Conservation (phyloP, 169 alveolate species). For the Toxoplasma gondii region DNA sequence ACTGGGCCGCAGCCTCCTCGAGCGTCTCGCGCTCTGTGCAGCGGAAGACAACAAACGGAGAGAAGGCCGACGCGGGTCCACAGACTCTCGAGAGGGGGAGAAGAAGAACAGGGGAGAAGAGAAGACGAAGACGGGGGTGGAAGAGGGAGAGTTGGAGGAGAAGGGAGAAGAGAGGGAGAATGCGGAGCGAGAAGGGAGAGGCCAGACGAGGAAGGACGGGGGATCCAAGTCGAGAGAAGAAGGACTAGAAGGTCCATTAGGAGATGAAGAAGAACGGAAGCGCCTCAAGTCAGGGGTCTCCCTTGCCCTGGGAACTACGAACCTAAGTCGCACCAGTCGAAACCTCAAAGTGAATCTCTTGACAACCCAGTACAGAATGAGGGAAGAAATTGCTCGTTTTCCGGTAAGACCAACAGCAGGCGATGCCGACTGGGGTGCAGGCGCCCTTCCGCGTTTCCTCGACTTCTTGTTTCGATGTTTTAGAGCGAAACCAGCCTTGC, state of each 20-base stretch:
- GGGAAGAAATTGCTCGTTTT: slow-evolving; percentile 91
- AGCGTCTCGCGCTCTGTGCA: slow-evolving; percentile 80
- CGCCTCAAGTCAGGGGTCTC: background rate
- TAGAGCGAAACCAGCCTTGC: background rate
- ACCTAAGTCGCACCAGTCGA: background rate
- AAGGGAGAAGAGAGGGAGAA: background rate
- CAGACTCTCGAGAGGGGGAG: background rate
- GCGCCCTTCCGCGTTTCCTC: background rate
- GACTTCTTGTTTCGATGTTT: background rate
- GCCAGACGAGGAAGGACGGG: background rate
- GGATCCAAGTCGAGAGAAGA: background rate
- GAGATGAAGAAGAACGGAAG: background rate
- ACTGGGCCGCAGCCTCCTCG: slow-evolving; percentile 86
- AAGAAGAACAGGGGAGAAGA: background rate
- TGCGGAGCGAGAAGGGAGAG: background rate
- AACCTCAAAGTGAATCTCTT: slow-evolving; percentile 81
- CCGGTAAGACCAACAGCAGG: slow-evolving; percentile 78
- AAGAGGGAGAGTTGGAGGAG: background rate
- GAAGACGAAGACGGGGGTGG: background rate
- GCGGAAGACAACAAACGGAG: background rate
- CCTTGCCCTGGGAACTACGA: background rate
- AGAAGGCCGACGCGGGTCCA: background rate
- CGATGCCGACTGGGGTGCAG: no score
- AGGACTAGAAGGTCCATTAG: background rate
- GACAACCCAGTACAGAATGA: slow-evolving; percentile 95